Conservation (phyloP, 148 eudicot species). For the Silene uniflora region DNA sequence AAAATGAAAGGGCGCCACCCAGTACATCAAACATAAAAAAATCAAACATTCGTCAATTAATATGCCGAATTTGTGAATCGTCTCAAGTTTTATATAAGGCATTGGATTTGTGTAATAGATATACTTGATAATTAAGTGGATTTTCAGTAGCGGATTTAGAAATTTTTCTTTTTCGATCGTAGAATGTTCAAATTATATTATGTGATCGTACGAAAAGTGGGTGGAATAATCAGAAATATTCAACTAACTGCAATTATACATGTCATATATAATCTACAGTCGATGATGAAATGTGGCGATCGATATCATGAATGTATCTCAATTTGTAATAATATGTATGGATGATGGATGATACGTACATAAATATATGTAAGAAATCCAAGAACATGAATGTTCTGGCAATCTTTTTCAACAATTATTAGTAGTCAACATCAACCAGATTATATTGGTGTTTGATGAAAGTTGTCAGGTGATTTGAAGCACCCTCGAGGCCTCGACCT, state of each 20-base stretch:
- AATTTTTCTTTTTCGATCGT: not conserved
- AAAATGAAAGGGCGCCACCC: too few species aligned
- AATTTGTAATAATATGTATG: not conserved
- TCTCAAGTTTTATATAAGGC: not conserved
- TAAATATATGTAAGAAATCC: constrained; percentile 1
- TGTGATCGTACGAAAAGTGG: not conserved
- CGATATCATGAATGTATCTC: not conserved
- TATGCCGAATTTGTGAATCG: not conserved
- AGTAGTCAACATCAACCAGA: constrained; percentile 12
- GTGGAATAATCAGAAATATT: not conserved
- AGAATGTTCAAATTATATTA: too few species aligned
- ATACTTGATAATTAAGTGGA: too few species aligned
- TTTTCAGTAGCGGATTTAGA: not conserved
- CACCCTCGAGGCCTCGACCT: constrained; percentile 5
- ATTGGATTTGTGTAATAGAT: too few species aligned
- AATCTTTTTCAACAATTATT: constrained; percentile 5
- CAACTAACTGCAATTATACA: not conserved
- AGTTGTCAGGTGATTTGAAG: constrained; percentile 19
- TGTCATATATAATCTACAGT: not conserved
- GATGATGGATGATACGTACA: constrained; percentile 3
- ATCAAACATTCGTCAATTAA: too few species aligned
- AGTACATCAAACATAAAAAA: not conserved
- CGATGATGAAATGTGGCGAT: not conserved
- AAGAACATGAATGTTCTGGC: not conserved
- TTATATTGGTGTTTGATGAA: constrained; percentile 7